phyloP scores from a whole-genome alignment of 495 filamentous ascomycete genomes.

The Daldinia concentrica region DNA sequence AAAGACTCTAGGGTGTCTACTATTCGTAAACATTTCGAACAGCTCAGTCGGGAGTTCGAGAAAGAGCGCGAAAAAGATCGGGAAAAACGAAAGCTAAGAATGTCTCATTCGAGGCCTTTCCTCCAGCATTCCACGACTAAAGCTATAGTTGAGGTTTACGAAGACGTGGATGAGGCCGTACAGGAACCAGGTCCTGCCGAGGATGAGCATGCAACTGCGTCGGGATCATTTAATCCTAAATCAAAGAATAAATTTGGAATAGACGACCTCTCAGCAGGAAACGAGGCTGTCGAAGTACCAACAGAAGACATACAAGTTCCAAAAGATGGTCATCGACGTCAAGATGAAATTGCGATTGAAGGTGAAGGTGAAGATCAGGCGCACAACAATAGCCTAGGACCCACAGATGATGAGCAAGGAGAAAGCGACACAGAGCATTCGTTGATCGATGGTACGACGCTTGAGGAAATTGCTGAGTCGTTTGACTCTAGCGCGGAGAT shows the following conservation, averaged over 20 bases:
- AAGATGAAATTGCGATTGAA: constrained; percentile 55
- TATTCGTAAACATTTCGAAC: constrained; percentile 94
- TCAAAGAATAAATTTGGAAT: constrained; percentile 45
- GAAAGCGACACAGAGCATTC: constrained; percentile 76
- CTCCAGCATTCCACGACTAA: constrained; percentile 88
- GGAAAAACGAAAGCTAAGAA: constrained; percentile 81
- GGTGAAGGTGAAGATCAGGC: constrained; percentile 61
- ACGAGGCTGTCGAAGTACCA: constrained; percentile 12
- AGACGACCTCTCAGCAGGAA: constrained; percentile 39
- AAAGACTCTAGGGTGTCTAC: constrained; percentile 82
- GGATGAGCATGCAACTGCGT: constrained; percentile 58
- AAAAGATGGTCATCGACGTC: constrained; percentile 12
- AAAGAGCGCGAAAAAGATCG: constrained; percentile 90
- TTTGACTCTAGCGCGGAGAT: constrained; percentile 70
- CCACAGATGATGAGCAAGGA: constrained; percentile 72
- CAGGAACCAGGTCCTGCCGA: constrained; percentile 80
- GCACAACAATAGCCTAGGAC: constrained; percentile 56
- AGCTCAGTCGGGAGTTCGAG: constrained; percentile 94
- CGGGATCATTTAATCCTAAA: constrained; percentile 45
- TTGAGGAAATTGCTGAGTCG: constrained; percentile 67
- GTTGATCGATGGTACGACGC: constrained; percentile 65
- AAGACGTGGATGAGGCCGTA: constrained; percentile 90
- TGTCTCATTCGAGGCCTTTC: constrained; percentile 81
- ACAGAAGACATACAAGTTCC: constrained; percentile 9
- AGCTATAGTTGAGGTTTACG: constrained; percentile 94